Evolutionary conservation across 805 yeast genomes (phyloP).

Genomic region (Suhomyces xylopsoci): DNA sequence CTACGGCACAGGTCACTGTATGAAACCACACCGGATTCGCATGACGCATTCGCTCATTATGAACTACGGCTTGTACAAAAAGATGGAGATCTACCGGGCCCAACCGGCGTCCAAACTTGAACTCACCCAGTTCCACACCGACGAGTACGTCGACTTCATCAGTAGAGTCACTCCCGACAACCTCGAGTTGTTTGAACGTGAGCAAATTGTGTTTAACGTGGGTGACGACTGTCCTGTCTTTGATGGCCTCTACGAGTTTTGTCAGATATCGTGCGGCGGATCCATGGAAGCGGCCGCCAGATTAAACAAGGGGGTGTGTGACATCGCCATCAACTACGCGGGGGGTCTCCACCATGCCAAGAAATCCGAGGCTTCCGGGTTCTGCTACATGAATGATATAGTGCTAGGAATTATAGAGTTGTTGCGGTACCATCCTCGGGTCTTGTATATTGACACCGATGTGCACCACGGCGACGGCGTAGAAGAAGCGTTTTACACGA

Average conservation of each 20-base stretch:
- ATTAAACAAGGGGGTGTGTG: constrained; percentile 24
- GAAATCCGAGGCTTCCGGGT: constrained; percentile 25
- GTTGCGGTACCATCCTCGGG: constrained; percentile 24
- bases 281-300: constrained; percentile 30
- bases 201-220: constrained; percentile 25
- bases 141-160: constrained; percentile 19
- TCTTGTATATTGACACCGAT: constrained; percentile 26
- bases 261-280: constrained; percentile 25
- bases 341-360: constrained; percentile 29
- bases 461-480: constrained; percentile 29
- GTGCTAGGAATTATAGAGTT: constrained; percentile 26
- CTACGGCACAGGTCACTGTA: constrained; percentile 29
- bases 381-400: constrained; percentile 26
- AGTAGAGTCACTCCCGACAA: constrained; percentile 23
- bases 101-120: constrained; percentile 27
- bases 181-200: constrained; percentile 23
- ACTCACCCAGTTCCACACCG: constrained; percentile 24
- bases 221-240: constrained; percentile 27
- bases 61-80: constrained; percentile 28
- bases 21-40: constrained; percentile 29
- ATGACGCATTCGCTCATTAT: constrained; percentile 29
- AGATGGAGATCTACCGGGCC: constrained; percentile 28
- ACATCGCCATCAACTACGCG: constrained; percentile 26
- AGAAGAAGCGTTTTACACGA: constrained; percentile 26
- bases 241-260: constrained; percentile 25